Evolutionary conservation across 345 rosid species (phyloP).

Genomic region (Eucalyptus guilfoylei): DNA sequence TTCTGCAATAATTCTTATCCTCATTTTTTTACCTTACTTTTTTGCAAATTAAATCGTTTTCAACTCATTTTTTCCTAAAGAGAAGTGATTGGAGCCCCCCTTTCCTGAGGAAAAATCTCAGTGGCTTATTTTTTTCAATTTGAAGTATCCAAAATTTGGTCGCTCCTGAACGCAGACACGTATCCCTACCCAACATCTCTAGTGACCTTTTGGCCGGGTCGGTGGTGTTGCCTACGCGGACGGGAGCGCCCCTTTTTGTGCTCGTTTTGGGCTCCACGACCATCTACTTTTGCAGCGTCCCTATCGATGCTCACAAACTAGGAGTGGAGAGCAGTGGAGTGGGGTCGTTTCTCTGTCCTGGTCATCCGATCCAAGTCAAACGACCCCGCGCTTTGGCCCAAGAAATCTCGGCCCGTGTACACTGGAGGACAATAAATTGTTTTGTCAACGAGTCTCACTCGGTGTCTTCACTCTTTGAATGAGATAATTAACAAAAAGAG

Average conservation of each 20-base stretch:
- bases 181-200: background rate
- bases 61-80: rapidly evolving
- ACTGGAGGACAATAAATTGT: background rate
- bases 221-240: background rate
- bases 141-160: too few relatives aligned
- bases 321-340: background rate
- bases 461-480: background rate
- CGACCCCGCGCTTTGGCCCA: background rate
- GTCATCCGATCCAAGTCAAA: background rate
- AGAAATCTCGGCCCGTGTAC: background rate
- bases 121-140: background rate
- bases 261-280: background rate
- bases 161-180: background rate
- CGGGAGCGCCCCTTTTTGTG: background rate
- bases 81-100: rapidly evolving
- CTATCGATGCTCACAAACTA: background rate
- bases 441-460: background rate
- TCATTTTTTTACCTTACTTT: rapidly evolving
- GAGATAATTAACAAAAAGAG: background rate
- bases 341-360: background rate
- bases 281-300: background rate
- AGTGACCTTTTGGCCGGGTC: background rate
- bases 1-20: rapidly evolving
- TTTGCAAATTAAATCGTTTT: too few relatives aligned
- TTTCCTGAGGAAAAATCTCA: rapidly evolving